Evolutionary conservation across 2,329 filamentous ascomycete species (phyloP), one percentile per base, ranked within the genome.

Genomic region (Aspergillus niger): DNA sequence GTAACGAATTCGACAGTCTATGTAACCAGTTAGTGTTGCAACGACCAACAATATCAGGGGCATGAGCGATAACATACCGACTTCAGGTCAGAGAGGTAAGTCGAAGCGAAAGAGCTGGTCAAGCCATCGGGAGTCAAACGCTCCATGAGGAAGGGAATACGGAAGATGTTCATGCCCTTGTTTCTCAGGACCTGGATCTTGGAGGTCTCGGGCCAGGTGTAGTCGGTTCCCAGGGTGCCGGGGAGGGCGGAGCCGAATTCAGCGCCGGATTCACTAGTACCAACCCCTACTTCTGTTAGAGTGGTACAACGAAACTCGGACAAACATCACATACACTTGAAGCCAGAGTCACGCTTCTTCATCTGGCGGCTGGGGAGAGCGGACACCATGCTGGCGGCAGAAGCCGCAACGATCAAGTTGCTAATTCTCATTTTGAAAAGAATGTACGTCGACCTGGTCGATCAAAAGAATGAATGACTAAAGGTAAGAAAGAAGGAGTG

Each of bases 171-270:
- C 75, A 83, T 83, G 7, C 85, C 85, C 54, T 81, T 72, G 38
- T 72, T 72, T 48, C 80, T 79, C 58, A 87, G 77, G 15, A 79
- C 83, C 77, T 85, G 66, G 44, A 86, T 81, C 11, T 80, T 71
- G 7, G 75, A 72, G n/a, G 81, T 73, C 49, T 84, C 80, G 2
- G 87, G 87, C 80, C 86, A 91, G 62, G 76, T 87, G 74, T 84
- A 91, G 66, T 90, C 83, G 10, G 74, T 87, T 63, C 82, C 83
- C 69, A 83, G 38, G 30, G 53, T 49, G 26, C 88, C 88, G 0
- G 88, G 87, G 47, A 85, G 79, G 41, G 75, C 80, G 17, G 53
- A 75, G 26, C 87, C 88, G 60, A 90, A 91, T 70, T 91, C 89
- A 53, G 85, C 86, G 47, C 86, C 85, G 26, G 84, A 82, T 69